These are phyloP conservation scores for Apiospora hydei DNA, from an alignment of 2,329 filamentous ascomycete genomes.

Conservation along the genomic window DNA sequence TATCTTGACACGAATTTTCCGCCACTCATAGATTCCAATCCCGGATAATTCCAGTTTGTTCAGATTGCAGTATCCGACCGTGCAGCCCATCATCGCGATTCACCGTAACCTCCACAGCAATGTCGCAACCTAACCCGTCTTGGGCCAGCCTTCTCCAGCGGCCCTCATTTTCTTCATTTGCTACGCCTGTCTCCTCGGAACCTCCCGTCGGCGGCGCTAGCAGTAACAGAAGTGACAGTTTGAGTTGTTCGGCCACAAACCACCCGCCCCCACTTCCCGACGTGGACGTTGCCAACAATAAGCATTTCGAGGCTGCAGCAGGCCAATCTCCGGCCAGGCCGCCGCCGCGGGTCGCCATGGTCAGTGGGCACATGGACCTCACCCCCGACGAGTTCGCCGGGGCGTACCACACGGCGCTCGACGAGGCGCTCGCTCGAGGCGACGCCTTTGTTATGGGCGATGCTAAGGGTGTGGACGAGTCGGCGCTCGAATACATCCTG, in stretches of 20 bases:
- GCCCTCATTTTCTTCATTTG: neutral
- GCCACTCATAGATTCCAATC: neutral
- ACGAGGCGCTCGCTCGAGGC: neutral
- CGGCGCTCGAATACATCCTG: neutral
- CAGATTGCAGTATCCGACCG: neutral
- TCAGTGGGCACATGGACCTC: conserved; percentile 11
- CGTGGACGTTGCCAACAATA: too few relatives aligned
- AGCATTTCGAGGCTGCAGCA: neutral
- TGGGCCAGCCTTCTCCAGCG: neutral
- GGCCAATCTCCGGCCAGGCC: neutral
- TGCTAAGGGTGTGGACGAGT: neutral
- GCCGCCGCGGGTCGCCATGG: neutral
- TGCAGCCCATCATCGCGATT: neutral
- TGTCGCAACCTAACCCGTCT: conserved; percentile 2
- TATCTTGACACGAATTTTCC: neutral
- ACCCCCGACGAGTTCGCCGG: neutral
- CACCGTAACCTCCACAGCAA: neutral
- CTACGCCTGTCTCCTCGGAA: neutral
- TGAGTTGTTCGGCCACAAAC: neutral
- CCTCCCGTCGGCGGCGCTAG: neutral
- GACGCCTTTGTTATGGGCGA: neutral
- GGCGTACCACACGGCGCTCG: neutral
- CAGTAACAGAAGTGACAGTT: neutral
- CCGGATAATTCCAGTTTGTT: neutral
- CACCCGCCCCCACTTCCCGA: neutral